A percentile compares a stretch with the other conserved stretches of the same genome.
These are phyloP conservation scores for Leccinum uliginosum DNA, from an alignment of 768 basidiomycete species.

Conservation along the genomic window DNA sequence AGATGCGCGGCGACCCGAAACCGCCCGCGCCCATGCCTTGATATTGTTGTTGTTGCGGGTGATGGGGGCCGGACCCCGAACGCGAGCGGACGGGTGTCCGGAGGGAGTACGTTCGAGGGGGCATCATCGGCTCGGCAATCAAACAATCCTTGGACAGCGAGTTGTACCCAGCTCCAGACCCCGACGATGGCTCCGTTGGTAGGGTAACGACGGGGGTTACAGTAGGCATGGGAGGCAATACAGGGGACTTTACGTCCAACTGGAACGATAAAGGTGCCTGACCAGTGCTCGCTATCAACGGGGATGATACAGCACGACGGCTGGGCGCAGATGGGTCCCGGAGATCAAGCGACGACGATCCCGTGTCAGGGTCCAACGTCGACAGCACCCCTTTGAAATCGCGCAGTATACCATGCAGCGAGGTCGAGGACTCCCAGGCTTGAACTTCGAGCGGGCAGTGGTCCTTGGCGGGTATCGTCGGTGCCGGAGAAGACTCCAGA, in stretches of 20 bases:
- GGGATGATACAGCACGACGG: slow-evolving; percentile 36
- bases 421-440: slow-evolving; percentile 40
- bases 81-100: slow-evolving; percentile 29
- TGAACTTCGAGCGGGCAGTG: slow-evolving; percentile 17
- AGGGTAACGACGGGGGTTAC: slow-evolving; percentile 23
- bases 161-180: slow-evolving; percentile 26
- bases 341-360: slow-evolving; percentile 53
- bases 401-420: slow-evolving; percentile 59
- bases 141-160: slow-evolving; percentile 47
- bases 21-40: slow-evolving; percentile 15
- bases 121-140: slow-evolving; percentile 35
- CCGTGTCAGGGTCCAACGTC: slow-evolving; percentile 55
- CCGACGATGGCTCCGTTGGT: slow-evolving; percentile 22
- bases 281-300: slow-evolving; percentile 35
- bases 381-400: slow-evolving; percentile 73
- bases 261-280: slow-evolving; percentile 21
- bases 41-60: slow-evolving; percentile 16
- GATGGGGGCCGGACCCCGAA: slow-evolving; percentile 26
- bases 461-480: slow-evolving; percentile 35
- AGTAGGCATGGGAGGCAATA: slow-evolving; percentile 12
- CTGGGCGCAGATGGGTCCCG: slow-evolving; percentile 60
- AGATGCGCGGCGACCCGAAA: slow-evolving; percentile 30
- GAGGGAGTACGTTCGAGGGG: slow-evolving; percentile 30
- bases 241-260: slow-evolving; percentile 19
- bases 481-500: slow-evolving; percentile 33